Base-by-base conservation (phyloP, 2,329 filamentous ascomycete genomes). In the Neoscytalidium dimidiatum region DNA sequence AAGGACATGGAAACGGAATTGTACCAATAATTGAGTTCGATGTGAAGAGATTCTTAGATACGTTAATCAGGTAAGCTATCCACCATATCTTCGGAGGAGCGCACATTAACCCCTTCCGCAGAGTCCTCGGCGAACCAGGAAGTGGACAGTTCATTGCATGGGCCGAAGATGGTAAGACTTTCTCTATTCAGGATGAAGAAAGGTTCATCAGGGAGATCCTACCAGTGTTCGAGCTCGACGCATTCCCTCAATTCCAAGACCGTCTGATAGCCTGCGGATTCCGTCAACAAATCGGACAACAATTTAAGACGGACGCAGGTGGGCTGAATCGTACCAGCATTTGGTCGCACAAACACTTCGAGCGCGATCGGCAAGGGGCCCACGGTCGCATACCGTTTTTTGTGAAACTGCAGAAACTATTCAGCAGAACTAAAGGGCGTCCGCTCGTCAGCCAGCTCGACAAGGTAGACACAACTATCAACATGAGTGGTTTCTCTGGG, bases 21-120 rank as follows among this genome's bases (percentile, higher is more conserved):
- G 28, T 31, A n/a, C 28, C 21, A 21, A 19, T 14, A 41, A 44
- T 23, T 31, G 28, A 17, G 9, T 60, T 46, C 13, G 56, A 60
- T 14, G 56, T 29, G 8, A n/a, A 44, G 23, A 17, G 23, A 4
- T 58, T 58, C 14, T 19, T 58, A 8, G 53, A 58, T 11, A 9
- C 21, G 13, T 26, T 58, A 3, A 58, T 14, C 53, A 58, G 53
- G 53, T 89, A 29, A 29, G 53, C 8, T 14, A 31, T 17, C 17
- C 8, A 31, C 6, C 11, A 6, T 14, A 13, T 13, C 19, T 19
- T 21, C 13, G 13, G 31, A 33, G 3, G 28, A 13, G 49, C 4
- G 49, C 49, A 33, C 8, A 7, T 19, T 46, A 21, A 33, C 7
- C 4, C 17, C 5, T 33, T 9, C 4, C 6, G 14, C n/a, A 60